Base-by-base conservation (phyloP, 129 eudicot genomes). In the Saussurea involucrata region DNA sequence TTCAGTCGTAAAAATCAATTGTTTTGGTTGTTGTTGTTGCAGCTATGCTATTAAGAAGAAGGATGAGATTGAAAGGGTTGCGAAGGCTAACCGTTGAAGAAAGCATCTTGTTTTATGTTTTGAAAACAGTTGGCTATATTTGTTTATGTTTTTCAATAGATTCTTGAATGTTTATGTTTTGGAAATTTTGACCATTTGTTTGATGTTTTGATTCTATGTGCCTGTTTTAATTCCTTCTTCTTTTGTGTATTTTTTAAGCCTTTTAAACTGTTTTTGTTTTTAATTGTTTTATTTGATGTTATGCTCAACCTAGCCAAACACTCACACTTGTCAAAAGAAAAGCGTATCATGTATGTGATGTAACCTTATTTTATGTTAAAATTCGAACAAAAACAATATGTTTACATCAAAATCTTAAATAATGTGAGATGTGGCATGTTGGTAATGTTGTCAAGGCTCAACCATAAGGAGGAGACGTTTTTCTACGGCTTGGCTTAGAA, bases 21-120 rank as follows among this genome's bases (percentile, higher is more conserved):
- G 29, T 3, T 49, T n/a, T 15, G 20, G 0, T 55, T 68, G n/a
- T 68, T 36, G 15, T 55, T 42, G 22, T 6, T 78, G 82, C 83
- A 87, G 89, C 83, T 87, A 87, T 79, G 92, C 92, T 12, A 87
- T 87, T 32, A 87, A 87, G 57, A 87, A 87, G 87, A 87, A 87
- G 68, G 92, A 87, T 58, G 89, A 87, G 74, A 85, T 87, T 18
- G 92, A 87, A 74, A 87, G 88, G 78, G 88, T 87, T 78, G 88
- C 88, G 29, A 84, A 87, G 86, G 88, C 88, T 64, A 87, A 87
- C 40, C 88, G 88, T 79, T 87, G 37, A 84, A 77, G 68, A 82
- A 53, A 33, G 53, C 55, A 68, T 68, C 55, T 32, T 9, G 55
- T 33, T 68, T 68, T 33, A 34, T 68, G 49, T 68, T 40, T 4